phyloP scores from a whole-genome alignment of 805 yeast genomes.

The Saturnispora ahearnii region DNA sequence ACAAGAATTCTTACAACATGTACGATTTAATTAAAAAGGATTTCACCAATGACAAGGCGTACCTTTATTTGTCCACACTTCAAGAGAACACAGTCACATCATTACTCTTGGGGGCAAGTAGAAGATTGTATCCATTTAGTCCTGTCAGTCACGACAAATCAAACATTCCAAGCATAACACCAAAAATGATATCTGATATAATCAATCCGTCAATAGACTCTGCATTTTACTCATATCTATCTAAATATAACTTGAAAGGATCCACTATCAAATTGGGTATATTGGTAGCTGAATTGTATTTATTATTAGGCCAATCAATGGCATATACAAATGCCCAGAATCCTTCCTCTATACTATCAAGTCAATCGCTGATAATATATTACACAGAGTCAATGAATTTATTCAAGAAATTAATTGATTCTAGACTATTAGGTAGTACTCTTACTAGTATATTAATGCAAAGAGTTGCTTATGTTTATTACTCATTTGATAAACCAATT shows the following conservation, averaged over 20 bases:
- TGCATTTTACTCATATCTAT: slow-evolving; percentile 62
- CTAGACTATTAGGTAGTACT: slow-evolving; percentile 36
- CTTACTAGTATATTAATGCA: slow-evolving; percentile 32
- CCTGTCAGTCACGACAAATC: slow-evolving; percentile 18
- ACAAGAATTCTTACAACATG: slow-evolving; percentile 70
- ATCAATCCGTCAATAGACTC: slow-evolving; percentile 60
- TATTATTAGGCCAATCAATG: slow-evolving; percentile 31
- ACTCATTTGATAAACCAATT: slow-evolving; percentile 20
- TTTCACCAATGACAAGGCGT: slow-evolving; percentile 66
- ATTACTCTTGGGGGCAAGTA: slow-evolving; percentile 48
- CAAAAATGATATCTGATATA: slow-evolving; percentile 43
- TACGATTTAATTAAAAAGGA: slow-evolving; percentile 80
- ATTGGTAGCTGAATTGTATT: slow-evolving; percentile 61
- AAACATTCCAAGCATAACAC: slow-evolving; percentile 21
- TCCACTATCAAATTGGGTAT: slow-evolving; percentile 64
- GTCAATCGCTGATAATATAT: slow-evolving; percentile 28
- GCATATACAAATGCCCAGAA: slow-evolving; percentile 7
- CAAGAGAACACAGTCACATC: slow-evolving; percentile 83
- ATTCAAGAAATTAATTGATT: slow-evolving; percentile 36
- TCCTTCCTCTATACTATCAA: background rate
- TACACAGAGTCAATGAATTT: slow-evolving; percentile 39
- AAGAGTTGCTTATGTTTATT: slow-evolving; percentile 29
- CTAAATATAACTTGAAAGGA: slow-evolving; percentile 59
- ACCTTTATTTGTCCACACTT: slow-evolving; percentile 72
- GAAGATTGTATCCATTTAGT: slow-evolving; percentile 37